Evolutionary conservation across 495 filamentous ascomycete genomes (phyloP), one percentile per base, ranked within the genome.

Genomic region (Trichodelitschia bisporula): DNA sequence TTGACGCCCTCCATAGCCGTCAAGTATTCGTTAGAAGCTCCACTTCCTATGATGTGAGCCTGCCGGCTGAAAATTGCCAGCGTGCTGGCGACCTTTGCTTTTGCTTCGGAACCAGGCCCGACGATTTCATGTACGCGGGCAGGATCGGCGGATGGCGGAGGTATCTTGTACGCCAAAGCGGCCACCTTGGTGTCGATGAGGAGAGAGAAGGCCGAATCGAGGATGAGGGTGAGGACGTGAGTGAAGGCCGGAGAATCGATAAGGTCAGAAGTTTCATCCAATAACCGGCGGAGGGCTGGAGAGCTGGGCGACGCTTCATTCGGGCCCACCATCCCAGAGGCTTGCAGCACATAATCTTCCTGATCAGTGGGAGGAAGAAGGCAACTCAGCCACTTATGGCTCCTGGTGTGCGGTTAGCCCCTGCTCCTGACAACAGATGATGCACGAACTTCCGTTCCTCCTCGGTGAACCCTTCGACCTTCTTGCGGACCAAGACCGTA

Each of bases 221-320:
- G 73, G 33, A 93, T 65, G 36, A 74, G 66, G 4, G 75, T 79
- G 25, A 86, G 53, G 19, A 95, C 79, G 35, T 71, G 68, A 4
- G 69, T 62, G 50, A 93, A 92, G 13, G 72, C 61, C 0, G 89
- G 89, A 0, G 84, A 92, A 34, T 97, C 89, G 40, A 97, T 75
- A 12, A 95, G 59, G 49, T 97, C 86, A 14, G 86, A 73, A 6
- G 86, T 93, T 52, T 95, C 86, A 43, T 95, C 82, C 1, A 97
- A 58, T n/a, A 99, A 64, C 31, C 76, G 70, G 29, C 84, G 75
- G 39, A 95, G 65, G 18, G 60, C 55, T 27, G 64, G 58, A 9
- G 61, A 47, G 21, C 35, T 13, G 1, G 34, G 25, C 14, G 34
- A 32, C 16, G 47, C 20, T 4, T 48, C 32, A 1, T 58, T 50